Percentiles rank a stretch among this genome's conserved stretches.
Conservation (phyloP, 2,329 filamentous ascomycete species). For the Colletotrichum costaricense region DNA sequence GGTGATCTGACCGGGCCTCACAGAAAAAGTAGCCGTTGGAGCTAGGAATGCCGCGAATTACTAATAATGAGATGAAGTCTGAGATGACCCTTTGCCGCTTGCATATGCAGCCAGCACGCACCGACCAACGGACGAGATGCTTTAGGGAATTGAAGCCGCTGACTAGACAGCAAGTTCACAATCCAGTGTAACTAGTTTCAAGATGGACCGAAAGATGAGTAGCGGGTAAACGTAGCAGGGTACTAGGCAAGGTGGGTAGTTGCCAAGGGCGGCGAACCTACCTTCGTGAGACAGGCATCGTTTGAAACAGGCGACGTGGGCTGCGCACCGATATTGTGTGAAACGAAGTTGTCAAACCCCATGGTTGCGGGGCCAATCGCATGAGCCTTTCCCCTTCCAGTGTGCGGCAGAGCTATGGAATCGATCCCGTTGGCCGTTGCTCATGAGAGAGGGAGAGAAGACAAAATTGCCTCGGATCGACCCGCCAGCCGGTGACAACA, state of each 20-base stretch:
- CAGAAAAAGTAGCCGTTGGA: not conserved
- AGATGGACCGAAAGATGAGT: not conserved
- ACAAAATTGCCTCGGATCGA: not conserved
- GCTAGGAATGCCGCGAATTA: not conserved
- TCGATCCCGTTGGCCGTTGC: not conserved
- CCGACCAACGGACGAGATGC: not conserved
- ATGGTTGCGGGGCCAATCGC: constrained; percentile 17
- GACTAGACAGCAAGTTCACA: not conserved
- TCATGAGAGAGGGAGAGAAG: not conserved
- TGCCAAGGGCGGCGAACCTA: not conserved
- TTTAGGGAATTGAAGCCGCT: not conserved
- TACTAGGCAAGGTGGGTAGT: not conserved
- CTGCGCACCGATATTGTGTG: constrained; percentile 19
- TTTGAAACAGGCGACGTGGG: constrained; percentile 11
- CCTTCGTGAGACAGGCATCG: constrained; percentile 5
- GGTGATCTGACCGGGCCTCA: not conserved
- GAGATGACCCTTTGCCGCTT: not conserved
- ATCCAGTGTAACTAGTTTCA: not conserved
- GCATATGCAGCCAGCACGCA: not conserved
- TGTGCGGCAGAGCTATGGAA: not conserved
- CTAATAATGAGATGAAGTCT: not conserved
- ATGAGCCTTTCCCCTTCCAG: not conserved
- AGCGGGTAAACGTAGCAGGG: too few relatives aligned
- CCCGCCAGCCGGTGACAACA: not conserved
- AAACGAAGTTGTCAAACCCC: constrained; percentile 8